phyloP scores from a whole-genome alignment of 23 red algal species.

The Cyanidium caldarium region DNA sequence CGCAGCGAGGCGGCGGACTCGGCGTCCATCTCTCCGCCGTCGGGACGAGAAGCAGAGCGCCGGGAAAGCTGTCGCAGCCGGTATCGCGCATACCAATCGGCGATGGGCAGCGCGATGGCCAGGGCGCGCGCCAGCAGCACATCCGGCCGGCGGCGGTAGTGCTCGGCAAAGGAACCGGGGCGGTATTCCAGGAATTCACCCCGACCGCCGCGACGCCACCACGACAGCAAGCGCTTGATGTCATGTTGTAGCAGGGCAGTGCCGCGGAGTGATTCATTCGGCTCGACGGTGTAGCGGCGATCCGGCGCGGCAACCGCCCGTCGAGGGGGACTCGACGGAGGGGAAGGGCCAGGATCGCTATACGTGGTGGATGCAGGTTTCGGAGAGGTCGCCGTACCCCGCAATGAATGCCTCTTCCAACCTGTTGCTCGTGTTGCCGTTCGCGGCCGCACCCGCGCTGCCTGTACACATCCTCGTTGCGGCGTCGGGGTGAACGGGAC shows the following conservation, averaged over 20 bases:
- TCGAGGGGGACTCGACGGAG: too few relatives aligned
- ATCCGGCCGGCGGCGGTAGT: conserved; percentile 13
- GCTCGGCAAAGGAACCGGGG: background rate
- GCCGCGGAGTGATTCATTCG: background rate
- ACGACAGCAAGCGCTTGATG: background rate
- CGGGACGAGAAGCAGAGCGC: too few relatives aligned
- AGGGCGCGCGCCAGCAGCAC: conserved; percentile 13
- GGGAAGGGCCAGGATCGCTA: too few relatives aligned
- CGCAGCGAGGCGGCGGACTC: conserved; percentile 40
- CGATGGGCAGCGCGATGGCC: conserved; percentile 33
- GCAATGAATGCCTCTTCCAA: too few relatives aligned
- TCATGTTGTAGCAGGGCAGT: background rate
- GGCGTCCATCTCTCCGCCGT: background rate
- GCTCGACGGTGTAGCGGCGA: background rate
- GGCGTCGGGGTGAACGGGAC: too few relatives aligned
- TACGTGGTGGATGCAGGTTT: too few relatives aligned
- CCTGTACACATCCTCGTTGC: too few relatives aligned
- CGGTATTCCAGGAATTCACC: conserved; percentile 1
- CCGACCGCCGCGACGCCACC: background rate
- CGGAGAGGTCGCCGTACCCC: too few relatives aligned
- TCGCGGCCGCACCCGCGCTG: too few relatives aligned
- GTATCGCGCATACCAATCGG: conserved; percentile 25
- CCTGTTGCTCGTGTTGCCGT: too few relatives aligned
- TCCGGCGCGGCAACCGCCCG: too few relatives aligned
- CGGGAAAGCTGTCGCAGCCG: conserved; percentile 31